Evolutionary conservation across 495 filamentous ascomycete species (phyloP), one percentile per base, ranked within the genome.

Genomic region (Hypoxylon cercidicola): DNA sequence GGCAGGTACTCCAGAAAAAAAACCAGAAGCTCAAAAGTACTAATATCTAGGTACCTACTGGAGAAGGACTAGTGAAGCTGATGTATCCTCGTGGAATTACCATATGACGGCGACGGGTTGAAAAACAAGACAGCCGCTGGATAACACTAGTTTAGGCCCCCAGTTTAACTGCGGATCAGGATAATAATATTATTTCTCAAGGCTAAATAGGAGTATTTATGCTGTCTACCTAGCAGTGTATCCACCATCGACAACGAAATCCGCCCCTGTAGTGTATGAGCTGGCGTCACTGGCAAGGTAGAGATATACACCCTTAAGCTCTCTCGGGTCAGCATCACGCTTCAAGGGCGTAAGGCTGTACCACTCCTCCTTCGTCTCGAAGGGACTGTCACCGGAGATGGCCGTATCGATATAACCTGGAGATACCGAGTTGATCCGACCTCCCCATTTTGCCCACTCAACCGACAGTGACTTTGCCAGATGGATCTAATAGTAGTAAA

Each of bases 351-450:
- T 91, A 75, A 90, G 90, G 44, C 84, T 82, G 49, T 79, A 81
- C 89, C 89, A 92, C 53, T 90, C 85, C 10, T 85, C 79, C 77
- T 90, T 90, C 11, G 81, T 88, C 60, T 89, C 86, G 50, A 84
- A 66, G 0, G 87, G 81, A 1, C 89, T 81, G 55, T 90, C 91
- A 67, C 81, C 80, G 34, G 88, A 89, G 66, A 91, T 89, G 72
- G 89, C 89, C 0, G 89, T 92, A n/a, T 81, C 85, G 47, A 92
- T 90, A 72, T 91, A 93, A 3, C 90, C 90, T 10, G 90, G 90
- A 4, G 87, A 90, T 51, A 93, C 77, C 13, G 82, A 84, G 74
- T 93, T 93, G 50, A 81, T 86, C 16, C 90, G 81, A 8, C 89
- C 90, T 47, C 55, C 55, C 69, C 88, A 93, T 45, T 82, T 83